Base-by-base conservation (phyloP, 1,284 basidiomycete genomes). In the Xerocomus nothofagi region DNA sequence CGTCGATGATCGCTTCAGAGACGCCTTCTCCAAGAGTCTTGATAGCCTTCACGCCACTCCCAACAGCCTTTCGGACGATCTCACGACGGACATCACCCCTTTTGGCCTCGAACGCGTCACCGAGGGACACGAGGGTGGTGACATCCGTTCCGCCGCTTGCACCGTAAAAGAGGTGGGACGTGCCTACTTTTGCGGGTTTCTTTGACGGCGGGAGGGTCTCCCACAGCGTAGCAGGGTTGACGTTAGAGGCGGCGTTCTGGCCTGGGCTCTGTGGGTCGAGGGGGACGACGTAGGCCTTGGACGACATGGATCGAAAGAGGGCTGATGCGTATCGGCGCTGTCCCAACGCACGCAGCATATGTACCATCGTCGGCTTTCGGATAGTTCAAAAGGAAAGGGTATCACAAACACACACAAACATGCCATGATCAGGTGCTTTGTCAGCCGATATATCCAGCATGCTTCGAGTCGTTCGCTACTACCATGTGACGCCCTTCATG, bases 141-240 rank as follows among this genome's bases (percentile, higher is more conserved):
- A 85, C 63, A 14, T 70, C 60, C 4, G 60, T 59, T 4, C 59
- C 63, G 5, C 71, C 78, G 1, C 27, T 32, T 0, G 73, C 75
- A 45, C 78, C 77, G 68, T 80, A 87, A 65, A 90, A 86, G 3
- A 83, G 69, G 44, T 84, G 77, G 1, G 82, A 77, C 1, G 84
- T 82, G 10, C 84, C 87, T 1, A 75, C 80, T 62, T 81, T 81
- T 0, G 81, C 72, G 15, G 73, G 68, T 55, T 81, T 79, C 55
- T 82, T 71, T 7, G 70, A 55, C 5, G 65, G 55, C 41, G 75
- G 56, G 52, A 74, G 52, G 21, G 67, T 59, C 1, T 63, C 53
- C 81, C 81, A 82, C 32, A 84, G 67, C 41, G 68, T 54, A 14
- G 63, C 54, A 8, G 73, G 59, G 51, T 77, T 61, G 51, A 73